A percentile compares a stretch with the other conserved stretches of the same genome.
Evolutionary conservation across 768 basidiomycete genomes (phyloP).

Genomic region (Austroboletus eburneus): DNA sequence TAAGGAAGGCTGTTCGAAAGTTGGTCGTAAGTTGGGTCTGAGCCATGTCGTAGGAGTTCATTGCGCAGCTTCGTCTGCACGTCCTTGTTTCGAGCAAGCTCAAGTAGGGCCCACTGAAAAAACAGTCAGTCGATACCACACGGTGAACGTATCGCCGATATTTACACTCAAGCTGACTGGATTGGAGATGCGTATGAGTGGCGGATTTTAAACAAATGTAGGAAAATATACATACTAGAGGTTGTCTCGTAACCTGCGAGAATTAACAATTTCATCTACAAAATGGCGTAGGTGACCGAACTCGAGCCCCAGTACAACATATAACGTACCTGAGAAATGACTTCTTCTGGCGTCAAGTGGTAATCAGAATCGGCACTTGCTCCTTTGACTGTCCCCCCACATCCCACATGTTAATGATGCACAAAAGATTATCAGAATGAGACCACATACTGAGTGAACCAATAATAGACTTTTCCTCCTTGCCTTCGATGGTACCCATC

Average conservation of each 20-base stretch:
- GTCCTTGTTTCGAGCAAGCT: neutral
- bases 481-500: neutral
- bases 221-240: neutral
- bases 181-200: neutral
- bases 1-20: neutral
- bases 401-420: neutral
- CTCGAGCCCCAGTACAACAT: too few relatives aligned
- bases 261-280: neutral
- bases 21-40: neutral
- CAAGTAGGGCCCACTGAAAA: neutral
- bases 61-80: neutral
- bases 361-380: neutral
- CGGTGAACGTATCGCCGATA: neutral
- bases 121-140: neutral
- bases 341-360: neutral
- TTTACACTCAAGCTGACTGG: neutral
- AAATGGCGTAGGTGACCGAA: too few relatives aligned
- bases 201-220: neutral
- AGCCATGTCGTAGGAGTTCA: neutral
- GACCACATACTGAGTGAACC: neutral
- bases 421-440: neutral
- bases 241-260: neutral
- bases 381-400: neutral
- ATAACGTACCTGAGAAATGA: neutral
- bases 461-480: neutral